Evolutionary conservation across 176 grass and related monocot genomes (phyloP).

Genomic region (Pontederia paniculata): DNA sequence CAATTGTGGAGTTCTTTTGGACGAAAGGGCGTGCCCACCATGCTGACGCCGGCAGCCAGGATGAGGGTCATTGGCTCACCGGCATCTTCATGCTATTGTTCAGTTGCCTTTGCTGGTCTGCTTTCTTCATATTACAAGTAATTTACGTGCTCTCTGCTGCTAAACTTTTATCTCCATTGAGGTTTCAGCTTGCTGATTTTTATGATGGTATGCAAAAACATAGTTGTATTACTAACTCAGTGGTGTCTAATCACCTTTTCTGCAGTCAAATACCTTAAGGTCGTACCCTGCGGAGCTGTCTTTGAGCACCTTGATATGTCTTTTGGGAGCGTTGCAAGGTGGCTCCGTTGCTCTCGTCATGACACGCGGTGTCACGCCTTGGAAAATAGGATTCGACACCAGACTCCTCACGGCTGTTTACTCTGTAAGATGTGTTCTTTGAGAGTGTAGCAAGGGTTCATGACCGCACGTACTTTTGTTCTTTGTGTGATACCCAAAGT

Average conservation of each 20-base stretch:
- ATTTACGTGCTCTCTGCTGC: too few relatives aligned
- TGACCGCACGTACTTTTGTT: background rate
- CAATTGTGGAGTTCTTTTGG: slow-evolving; percentile 50
- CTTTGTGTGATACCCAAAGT: background rate
- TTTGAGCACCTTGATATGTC: slow-evolving; percentile 56
- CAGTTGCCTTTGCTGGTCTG: slow-evolving; percentile 84
- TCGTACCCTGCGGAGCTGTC: slow-evolving; percentile 63
- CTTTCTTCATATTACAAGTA: slow-evolving; percentile 82
- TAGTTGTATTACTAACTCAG: background rate
- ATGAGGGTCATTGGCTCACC: slow-evolving; percentile 46
- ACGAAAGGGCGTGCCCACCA: slow-evolving; percentile 19
- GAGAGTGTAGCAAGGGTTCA: too few relatives aligned
- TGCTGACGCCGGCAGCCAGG: slow-evolving; percentile 12
- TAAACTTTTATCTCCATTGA: too few relatives aligned
- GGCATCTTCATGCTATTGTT: slow-evolving; percentile 65
- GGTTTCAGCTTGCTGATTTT: too few relatives aligned
- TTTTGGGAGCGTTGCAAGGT: slow-evolving; percentile 30
- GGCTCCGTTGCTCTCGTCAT: slow-evolving; percentile 43
- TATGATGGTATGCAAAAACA: too few relatives aligned
- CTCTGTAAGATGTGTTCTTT: slow-evolving; percentile 38
- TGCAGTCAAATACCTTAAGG: slow-evolving; percentile 58
- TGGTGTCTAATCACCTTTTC: background rate
- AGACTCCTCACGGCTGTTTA: slow-evolving; percentile 66
- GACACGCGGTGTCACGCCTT: slow-evolving; percentile 49
- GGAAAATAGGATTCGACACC: slow-evolving; percentile 69